Conservation (phyloP, 345 rosid species). For the Corchorus olitorius region DNA sequence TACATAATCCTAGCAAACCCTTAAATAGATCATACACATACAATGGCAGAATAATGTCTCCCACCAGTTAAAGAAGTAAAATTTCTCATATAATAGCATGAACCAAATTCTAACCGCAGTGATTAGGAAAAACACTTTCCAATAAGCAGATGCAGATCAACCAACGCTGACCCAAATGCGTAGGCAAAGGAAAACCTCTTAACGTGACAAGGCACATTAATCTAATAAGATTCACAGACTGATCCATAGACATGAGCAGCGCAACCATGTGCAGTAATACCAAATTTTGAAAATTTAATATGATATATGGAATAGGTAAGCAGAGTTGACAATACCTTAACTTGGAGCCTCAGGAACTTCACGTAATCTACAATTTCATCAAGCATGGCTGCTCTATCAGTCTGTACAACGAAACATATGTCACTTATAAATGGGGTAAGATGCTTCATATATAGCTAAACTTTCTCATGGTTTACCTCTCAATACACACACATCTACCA, state of each 20-base stretch:
- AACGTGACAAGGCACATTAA: not conserved
- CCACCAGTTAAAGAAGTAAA: constrained; percentile 15
- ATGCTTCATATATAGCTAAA: not conserved
- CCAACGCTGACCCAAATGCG: not conserved
- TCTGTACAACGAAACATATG: constrained; percentile 49
- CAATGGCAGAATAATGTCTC: not conserved
- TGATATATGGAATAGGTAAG: not conserved
- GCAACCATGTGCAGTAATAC: not conserved
- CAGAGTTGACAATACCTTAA: constrained; percentile 59
- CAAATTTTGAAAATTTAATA: not conserved
- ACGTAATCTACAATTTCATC: constrained; percentile 99
- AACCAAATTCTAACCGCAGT: not conserved
- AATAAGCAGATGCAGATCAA: constrained; percentile 7
- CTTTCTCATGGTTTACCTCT: constrained; percentile 12
- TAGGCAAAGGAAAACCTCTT: not conserved
- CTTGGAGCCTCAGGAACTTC: constrained; percentile 98
- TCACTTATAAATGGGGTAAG: not conserved
- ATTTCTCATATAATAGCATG: not conserved
- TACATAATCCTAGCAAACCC: not conserved
- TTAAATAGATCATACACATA: not conserved
- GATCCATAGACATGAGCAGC: not conserved
- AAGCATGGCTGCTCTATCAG: constrained; percentile 96
- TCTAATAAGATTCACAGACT: not conserved
- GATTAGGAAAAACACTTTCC: not conserved
- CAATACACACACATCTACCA: constrained; percentile 10